Base-by-base conservation (phyloP, 1,284 basidiomycete genomes). In the Trichosporon sp. region DNA sequence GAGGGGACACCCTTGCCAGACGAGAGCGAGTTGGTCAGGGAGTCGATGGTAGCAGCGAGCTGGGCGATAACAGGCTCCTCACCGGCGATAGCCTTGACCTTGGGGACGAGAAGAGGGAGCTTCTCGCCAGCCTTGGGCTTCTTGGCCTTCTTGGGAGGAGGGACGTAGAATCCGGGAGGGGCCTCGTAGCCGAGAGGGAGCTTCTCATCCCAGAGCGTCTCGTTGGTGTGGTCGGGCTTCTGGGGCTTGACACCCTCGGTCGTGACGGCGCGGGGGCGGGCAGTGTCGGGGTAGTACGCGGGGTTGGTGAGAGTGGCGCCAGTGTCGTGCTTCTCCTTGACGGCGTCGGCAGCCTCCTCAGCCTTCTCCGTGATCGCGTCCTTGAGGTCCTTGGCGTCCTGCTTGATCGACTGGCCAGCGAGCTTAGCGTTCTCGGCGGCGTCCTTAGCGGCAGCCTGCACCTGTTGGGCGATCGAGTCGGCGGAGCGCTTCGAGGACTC, bases 11-110 rank as follows among this genome's bases (percentile, higher is more conserved):
- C 82, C n/a, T 93, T 91, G 77, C 91, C 91, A 1, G 77, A 73
- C 2, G 82, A 79, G 51, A 98, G 86, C 85, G 92, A 96, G 11
- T 90, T 88, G 19, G 95, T 91, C 67, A 99, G 91, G 80, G 91
- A 90, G 85, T 98, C 96, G 78, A 99, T 98, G 59, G 94, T 96
- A 12, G 90, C 88, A 3, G 96, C 96, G 16, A 99, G 90, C 82
- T 98, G 94, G 1, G 90, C 88, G 73, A 99, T 91, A 78, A 98
- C 90, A 16, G 96, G 96, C 80, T 88, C 88, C 76, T 96, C 92
- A 5, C 90, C 91, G 59, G 87, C 87, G 67, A 95, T 87, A 69
- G 91, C 90, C 69, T 90, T 88, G 70, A 99, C 89, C 46, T 89
- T 88, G 4, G 95, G 93, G 0, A 93, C 91, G 73, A 98, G 87